Conservation (phyloP, 305 asterid species). For the Nicotiana rustica region DNA sequence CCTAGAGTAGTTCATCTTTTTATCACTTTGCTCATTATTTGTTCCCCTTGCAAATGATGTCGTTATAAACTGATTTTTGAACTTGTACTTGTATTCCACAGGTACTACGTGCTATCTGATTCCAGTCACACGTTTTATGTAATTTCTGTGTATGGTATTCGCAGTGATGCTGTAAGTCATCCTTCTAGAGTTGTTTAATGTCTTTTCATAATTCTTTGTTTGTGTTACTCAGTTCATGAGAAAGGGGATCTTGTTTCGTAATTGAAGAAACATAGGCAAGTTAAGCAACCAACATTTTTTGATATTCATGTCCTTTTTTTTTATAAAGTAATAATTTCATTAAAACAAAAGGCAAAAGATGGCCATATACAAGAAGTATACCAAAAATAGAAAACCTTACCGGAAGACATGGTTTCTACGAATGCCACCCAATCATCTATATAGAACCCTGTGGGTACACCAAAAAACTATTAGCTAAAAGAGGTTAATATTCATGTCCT, state of each 20-base stretch:
- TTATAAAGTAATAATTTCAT: not conserved
- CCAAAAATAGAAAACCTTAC: not conserved
- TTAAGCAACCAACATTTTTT: slow-evolving; percentile 18
- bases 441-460: no score
- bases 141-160: slow-evolving; percentile 73
- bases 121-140: slow-evolving; percentile 73
- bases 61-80: slow-evolving; percentile 1
- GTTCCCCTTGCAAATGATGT: slow-evolving; percentile 25
- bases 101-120: slow-evolving; percentile 84
- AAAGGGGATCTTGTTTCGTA: not conserved
- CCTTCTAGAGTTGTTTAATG: slow-evolving; percentile 30
- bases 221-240: not conserved
- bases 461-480: no score
- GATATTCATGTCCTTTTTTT: not conserved
- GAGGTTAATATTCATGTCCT: not conserved
- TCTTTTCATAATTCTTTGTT: slow-evolving; percentile 15
- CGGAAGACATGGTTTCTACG: no score
- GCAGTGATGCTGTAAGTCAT: slow-evolving; percentile 73
- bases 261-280: not conserved
- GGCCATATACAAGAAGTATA: not conserved
- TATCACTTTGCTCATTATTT: slow-evolving; percentile 5
- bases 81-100: slow-evolving; percentile 43
- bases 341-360: not conserved
- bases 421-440: no score
- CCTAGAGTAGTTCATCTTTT: slow-evolving; percentile 10